Evolutionary conservation across 2,329 filamentous ascomycete genomes (phyloP).

Genomic region (Didymella glomerata): DNA sequence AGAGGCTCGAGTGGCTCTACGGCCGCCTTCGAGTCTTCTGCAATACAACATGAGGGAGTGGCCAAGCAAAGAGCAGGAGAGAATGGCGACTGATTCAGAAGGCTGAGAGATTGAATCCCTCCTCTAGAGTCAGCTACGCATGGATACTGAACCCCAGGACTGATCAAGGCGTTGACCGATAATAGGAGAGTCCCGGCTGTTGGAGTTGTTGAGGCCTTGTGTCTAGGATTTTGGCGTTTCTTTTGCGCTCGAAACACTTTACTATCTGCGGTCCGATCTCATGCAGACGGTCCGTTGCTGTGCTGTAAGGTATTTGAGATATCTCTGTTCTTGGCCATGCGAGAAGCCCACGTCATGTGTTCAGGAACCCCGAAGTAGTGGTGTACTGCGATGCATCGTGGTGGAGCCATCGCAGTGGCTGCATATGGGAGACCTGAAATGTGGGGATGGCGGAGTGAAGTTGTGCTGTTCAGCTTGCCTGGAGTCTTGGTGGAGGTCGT

Average conservation of each 20-base stretch:
- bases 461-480: constrained; percentile 5
- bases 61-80: background rate
- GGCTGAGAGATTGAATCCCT: background rate
- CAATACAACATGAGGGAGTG: background rate
- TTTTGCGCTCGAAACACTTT: background rate
- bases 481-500: background rate
- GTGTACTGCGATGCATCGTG: background rate
- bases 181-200: background rate
- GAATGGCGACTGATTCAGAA: background rate
- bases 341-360: background rate
- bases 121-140: background rate
- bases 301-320: constrained; percentile 3
- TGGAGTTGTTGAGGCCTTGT: background rate
- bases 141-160: background rate
- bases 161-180: background rate
- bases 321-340: background rate
- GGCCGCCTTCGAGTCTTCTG: background rate
- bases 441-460: background rate
- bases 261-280: background rate
- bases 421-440: background rate
- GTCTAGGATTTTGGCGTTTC: background rate
- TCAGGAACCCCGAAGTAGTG: background rate
- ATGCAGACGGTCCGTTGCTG: background rate
- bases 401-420: background rate
- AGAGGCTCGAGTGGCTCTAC: background rate